Evolutionary conservation across 2,329 filamentous ascomycete genomes (phyloP).

Genomic region (Scedosporium apiospermum): DNA sequence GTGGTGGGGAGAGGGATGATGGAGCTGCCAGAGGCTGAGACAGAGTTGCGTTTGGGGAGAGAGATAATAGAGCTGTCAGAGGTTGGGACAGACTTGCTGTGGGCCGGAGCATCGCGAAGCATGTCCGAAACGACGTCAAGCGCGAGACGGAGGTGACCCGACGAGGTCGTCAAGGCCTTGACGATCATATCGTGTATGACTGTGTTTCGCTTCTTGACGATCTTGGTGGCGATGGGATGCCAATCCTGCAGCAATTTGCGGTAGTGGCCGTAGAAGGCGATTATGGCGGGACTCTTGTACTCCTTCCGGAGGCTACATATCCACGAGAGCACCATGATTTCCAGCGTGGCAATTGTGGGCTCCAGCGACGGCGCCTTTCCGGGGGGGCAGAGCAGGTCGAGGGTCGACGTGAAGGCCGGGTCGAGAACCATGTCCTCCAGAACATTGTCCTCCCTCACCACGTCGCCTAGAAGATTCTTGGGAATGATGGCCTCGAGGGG

Average conservation of each 20-base stretch:
- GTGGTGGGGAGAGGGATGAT: background rate
- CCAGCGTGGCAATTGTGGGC: conserved; percentile 29
- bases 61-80: background rate
- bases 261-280: conserved; percentile 38
- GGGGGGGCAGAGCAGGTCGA: conserved; percentile 2
- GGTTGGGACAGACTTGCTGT: background rate
- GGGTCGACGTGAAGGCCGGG: conserved; percentile 3
- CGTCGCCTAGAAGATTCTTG: conserved; percentile 8
- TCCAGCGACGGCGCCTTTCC: background rate
- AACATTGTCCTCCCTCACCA: conserved; percentile 6
- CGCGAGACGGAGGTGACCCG: conserved; percentile 29
- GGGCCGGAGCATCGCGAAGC: conserved; percentile 26
- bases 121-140: conserved; percentile 42
- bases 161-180: conserved; percentile 33
- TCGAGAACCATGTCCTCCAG: conserved; percentile 9
- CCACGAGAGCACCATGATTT: conserved; percentile 38
- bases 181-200: conserved; percentile 42
- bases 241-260: conserved; percentile 28
- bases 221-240: conserved; percentile 22
- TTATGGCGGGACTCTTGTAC: conserved; percentile 22
- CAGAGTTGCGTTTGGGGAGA: background rate
- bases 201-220: conserved; percentile 31
- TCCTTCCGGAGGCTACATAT: conserved; percentile 28
- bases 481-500: conserved; percentile 32
- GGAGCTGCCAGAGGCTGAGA: conserved; percentile 3